Percentiles rank a stretch among this genome's conserved stretches.
Conservation (phyloP, 169 alveolate genomes). For the Besnoitia besnoiti region DNA sequence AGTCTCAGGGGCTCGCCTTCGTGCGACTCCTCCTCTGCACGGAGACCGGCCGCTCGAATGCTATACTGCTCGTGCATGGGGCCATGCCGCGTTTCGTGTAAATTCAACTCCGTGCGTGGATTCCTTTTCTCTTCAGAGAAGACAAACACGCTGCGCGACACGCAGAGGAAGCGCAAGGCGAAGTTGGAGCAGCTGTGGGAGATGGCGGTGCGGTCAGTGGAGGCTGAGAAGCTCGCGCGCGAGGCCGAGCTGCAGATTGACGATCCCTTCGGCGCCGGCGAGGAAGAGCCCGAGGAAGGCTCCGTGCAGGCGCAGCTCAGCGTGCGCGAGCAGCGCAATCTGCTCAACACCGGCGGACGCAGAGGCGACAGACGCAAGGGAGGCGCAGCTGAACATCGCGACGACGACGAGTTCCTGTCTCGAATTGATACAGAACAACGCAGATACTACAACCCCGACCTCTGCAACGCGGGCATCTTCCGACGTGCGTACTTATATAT, state of each 20-base stretch:
- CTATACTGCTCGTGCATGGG: too few species aligned
- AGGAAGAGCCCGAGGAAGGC: neutral
- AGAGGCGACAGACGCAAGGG: neutral
- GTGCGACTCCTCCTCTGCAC: too few species aligned
- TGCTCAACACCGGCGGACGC: slow-evolving; percentile 9
- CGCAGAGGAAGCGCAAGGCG: slow-evolving; percentile 40
- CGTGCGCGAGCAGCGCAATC: slow-evolving; percentile 51
- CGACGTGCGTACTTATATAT: slow-evolving; percentile 21
- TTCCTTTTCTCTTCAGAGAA: neutral
- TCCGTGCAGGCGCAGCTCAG: neutral
- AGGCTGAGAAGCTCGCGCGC: slow-evolving; percentile 65
- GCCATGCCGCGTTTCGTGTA: too few species aligned
- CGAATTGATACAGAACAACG: slow-evolving; percentile 20
- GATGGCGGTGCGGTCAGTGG: slow-evolving; percentile 50
- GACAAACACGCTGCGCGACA: neutral
- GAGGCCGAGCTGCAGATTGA: slow-evolving; percentile 54
- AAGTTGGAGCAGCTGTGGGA: slow-evolving; percentile 68
- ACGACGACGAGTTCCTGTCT: slow-evolving; percentile 32
- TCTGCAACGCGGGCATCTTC: slow-evolving; percentile 67
- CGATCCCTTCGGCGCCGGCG: neutral
- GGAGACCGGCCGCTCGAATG: too few species aligned
- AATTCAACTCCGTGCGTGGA: too few species aligned
- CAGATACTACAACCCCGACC: slow-evolving; percentile 61
- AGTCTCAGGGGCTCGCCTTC: too few species aligned
- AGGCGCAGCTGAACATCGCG: neutral